Evolutionary conservation across 768 basidiomycete genomes (phyloP).

Genomic region (Naganishia kalamii): DNA sequence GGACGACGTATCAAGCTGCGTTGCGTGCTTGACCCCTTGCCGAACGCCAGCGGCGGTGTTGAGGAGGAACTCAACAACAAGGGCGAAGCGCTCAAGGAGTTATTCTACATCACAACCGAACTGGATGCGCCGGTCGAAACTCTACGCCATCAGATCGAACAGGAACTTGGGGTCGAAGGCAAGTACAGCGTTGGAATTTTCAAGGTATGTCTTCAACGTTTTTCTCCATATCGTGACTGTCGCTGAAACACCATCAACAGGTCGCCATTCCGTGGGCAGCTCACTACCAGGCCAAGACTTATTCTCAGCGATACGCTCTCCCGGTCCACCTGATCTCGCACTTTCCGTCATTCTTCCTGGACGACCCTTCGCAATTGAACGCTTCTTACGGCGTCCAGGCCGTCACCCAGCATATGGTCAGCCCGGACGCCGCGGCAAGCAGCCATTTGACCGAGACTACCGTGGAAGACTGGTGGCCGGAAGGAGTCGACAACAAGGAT

Average conservation of each 20-base stretch:
- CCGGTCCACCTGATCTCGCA: constrained; percentile 34
- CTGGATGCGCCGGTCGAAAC: constrained; percentile 27
- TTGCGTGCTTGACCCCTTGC: constrained; percentile 13
- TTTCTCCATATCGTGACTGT: not conserved
- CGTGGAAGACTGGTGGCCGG: constrained; percentile 14
- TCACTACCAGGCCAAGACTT: constrained; percentile 33
- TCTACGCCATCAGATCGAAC: constrained; percentile 25
- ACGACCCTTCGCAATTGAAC: constrained; percentile 34
- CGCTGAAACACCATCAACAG: constrained; percentile 17
- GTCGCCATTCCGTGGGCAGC: constrained; percentile 38
- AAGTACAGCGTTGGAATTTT: constrained; percentile 30
- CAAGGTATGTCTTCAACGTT: constrained; percentile 35
- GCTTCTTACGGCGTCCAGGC: constrained; percentile 24
- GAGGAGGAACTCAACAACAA: not conserved
- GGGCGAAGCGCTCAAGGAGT: constrained; percentile 21
- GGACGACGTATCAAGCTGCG: not conserved
- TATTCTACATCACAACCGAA: constrained; percentile 32
- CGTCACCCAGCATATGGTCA: constrained; percentile 18
- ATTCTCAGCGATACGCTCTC: constrained; percentile 27
- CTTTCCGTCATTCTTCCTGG: constrained; percentile 39
- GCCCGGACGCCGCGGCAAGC: not conserved
- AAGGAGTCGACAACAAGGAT: constrained; percentile 9
- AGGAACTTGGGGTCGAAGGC: constrained; percentile 21
- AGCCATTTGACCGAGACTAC: not conserved
- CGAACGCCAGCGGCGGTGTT: not conserved